phyloP scores from a whole-genome alignment of 306 rosid species.

The Cyclanthera cordifolia region DNA sequence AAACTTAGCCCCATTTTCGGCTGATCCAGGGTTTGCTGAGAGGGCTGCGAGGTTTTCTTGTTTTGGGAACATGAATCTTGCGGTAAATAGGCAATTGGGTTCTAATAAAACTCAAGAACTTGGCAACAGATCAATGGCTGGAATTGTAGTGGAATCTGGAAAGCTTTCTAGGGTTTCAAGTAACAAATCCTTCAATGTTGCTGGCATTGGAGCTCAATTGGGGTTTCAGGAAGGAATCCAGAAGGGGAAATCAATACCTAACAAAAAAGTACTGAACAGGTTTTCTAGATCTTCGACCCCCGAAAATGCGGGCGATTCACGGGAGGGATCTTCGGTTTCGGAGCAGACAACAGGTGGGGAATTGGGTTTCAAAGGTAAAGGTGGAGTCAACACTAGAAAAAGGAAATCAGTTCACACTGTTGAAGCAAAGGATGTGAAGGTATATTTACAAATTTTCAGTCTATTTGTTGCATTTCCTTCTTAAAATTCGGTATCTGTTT shows the following conservation, averaged over 20 bases:
- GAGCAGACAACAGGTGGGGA: conserved; percentile 40
- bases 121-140: conserved; percentile 21
- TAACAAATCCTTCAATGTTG: conserved; percentile 14
- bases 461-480: neutral
- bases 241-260: conserved; percentile 14
- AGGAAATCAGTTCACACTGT: conserved; percentile 35
- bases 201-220: conserved; percentile 17
- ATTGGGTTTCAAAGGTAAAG: conserved; percentile 23
- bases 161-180: conserved; percentile 27
- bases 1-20: conserved; percentile 30
- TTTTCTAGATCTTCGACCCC: conserved; percentile 35
- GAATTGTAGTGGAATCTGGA: conserved; percentile 21
- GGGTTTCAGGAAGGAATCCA: conserved; percentile 22
- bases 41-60: conserved; percentile 42
- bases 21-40: conserved; percentile 45
- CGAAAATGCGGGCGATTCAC: conserved; percentile 34
- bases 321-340: conserved; percentile 48
- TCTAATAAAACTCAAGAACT: conserved; percentile 28
- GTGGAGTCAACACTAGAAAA: conserved; percentile 22
- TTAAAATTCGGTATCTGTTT: neutral
- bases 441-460: conserved; percentile 6
- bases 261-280: conserved; percentile 22
- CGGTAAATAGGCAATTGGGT: conserved; percentile 21
- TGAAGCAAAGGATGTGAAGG: conserved; percentile 34
- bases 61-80: conserved; percentile 22